Evolutionary conservation across 2,329 filamentous ascomycete species (phyloP).

Genomic region (Aspergillus fumigatiaffinis): DNA sequence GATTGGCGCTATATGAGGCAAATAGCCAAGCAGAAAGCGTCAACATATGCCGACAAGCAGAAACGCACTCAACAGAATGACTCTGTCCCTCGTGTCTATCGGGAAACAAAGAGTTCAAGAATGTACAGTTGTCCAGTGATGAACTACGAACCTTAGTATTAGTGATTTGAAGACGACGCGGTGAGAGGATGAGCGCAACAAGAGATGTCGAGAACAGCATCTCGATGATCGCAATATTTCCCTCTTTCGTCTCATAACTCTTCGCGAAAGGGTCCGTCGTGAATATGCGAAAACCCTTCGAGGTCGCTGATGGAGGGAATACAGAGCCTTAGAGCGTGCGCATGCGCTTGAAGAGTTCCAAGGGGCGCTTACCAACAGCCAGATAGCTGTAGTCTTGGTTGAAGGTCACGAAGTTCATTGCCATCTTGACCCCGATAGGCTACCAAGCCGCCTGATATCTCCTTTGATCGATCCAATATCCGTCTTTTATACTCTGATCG

Average conservation of each 20-base stretch:
- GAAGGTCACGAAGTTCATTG: slow-evolving; percentile 97
- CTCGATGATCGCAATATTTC: slow-evolving; percentile 92
- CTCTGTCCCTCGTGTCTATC: slow-evolving; percentile 1
- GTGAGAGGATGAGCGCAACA: slow-evolving; percentile 88
- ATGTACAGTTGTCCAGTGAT: slow-evolving; percentile 1
- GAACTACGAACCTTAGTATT: slow-evolving; percentile 76
- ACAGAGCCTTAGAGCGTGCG: slow-evolving; percentile 6
- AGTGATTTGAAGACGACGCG: slow-evolving; percentile 87
- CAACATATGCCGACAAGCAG: slow-evolving; percentile 3
- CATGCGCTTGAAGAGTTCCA: slow-evolving; percentile 3
- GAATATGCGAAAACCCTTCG: slow-evolving; percentile 92
- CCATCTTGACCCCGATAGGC: slow-evolving; percentile 48
- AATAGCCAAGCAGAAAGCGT: slow-evolving; percentile 4
- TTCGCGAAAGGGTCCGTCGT: slow-evolving; percentile 95
- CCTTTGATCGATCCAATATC: not conserved
- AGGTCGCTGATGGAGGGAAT: slow-evolving; percentile 62
- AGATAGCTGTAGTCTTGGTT: slow-evolving; percentile 98
- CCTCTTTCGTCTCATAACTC: slow-evolving; percentile 90
- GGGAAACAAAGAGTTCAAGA: not conserved
- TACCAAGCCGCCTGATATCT: not conserved
- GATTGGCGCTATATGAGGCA: slow-evolving; percentile 56
- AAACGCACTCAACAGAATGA: not conserved
- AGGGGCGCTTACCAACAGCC: slow-evolving; percentile 69
- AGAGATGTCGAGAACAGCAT: slow-evolving; percentile 99
- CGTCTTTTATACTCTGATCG: not conserved